A percentile compares a stretch with the other conserved stretches of the same genome.
phyloP scores from a whole-genome alignment of 495 filamentous ascomycete genomes.

The Rhizodiscina lignyota region DNA sequence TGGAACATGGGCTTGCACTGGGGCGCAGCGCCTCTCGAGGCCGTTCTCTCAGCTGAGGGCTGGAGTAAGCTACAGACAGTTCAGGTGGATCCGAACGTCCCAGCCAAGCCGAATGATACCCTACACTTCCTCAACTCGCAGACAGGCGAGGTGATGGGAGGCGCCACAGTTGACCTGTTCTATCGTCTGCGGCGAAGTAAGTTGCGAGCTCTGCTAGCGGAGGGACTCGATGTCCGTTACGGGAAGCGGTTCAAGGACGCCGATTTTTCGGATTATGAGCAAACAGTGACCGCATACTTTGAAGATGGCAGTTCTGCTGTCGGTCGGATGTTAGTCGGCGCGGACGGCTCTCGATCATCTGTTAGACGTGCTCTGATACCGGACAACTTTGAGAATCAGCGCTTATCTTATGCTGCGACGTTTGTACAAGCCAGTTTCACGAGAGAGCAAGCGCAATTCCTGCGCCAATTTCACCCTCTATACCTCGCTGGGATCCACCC shows the following conservation, averaged over 20 bases:
- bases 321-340: constrained; percentile 24
- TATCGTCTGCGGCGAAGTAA: constrained; percentile 31
- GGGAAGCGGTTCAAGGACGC: constrained; percentile 11
- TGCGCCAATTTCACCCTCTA: constrained; percentile 15
- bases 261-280: constrained; percentile 8
- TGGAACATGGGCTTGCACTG: constrained; percentile 43
- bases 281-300: constrained; percentile 21
- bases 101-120: constrained; percentile 17
- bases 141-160: constrained; percentile 28
- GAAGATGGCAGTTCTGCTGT: constrained; percentile 21
- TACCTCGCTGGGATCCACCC: constrained; percentile 18
- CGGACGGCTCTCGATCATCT: constrained; percentile 26
- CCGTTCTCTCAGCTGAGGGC: constrained; percentile 22
- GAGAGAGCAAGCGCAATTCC: constrained; percentile 10
- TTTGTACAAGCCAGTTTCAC: constrained; percentile 10
- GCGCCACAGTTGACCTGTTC: constrained; percentile 21
- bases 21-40: constrained; percentile 25
- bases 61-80: constrained; percentile 20
- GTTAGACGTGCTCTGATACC: constrained; percentile 23
- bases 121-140: constrained; percentile 28
- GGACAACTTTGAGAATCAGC: constrained; percentile 11
- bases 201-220: constrained; percentile 21
- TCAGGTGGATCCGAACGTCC: constrained; percentile 24
- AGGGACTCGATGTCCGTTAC: constrained; percentile 26
- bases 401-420: constrained; percentile 9